Percentiles rank a stretch among this genome's conserved stretches.
Evolutionary conservation across 306 rosid species (phyloP).

Genomic region (Medicago ruthenica): DNA sequence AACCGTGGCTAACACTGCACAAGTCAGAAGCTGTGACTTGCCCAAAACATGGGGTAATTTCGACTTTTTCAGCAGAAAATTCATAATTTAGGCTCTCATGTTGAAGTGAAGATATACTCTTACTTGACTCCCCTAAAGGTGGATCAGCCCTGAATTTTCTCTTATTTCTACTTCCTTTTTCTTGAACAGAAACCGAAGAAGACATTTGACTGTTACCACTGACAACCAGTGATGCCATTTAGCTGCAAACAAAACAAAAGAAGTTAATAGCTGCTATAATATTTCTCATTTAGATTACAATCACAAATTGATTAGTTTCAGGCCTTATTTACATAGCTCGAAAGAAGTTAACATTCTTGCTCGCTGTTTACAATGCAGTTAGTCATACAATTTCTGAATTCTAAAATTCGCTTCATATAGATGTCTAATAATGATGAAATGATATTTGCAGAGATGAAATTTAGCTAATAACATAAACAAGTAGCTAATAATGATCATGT

Average conservation of each 20-base stretch:
- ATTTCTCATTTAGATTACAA: not conserved
- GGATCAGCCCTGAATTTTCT: slow-evolving; percentile 97
- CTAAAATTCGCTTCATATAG: not conserved
- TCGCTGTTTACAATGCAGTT: not conserved
- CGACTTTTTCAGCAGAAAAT: slow-evolving; percentile 80
- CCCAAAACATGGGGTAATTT: slow-evolving; percentile 54
- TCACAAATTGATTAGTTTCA: not conserved
- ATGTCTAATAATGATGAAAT: not conserved
- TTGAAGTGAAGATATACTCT: slow-evolving; percentile 59
- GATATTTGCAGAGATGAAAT: not conserved
- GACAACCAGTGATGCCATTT: slow-evolving; percentile 84
- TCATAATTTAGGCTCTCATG: slow-evolving; percentile 72
- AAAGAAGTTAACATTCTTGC: not conserved
- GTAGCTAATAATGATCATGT: not conserved
- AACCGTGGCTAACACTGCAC: slow-evolving; percentile 59
- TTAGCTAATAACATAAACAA: not conserved
- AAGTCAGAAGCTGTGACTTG: slow-evolving; percentile 58
- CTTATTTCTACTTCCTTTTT: slow-evolving; percentile 88
- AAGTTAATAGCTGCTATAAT: not conserved
- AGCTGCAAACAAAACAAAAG: slow-evolving; percentile 53
- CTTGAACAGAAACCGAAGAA: slow-evolving; percentile 69
- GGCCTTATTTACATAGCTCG: not conserved
- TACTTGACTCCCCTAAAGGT: slow-evolving; percentile 64
- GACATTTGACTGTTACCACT: slow-evolving; percentile 57
- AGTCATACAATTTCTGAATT: not conserved